Evolutionary conservation across 108 stramenopile genomes (phyloP).

Genomic region (Nitzschia inconspicua): DNA sequence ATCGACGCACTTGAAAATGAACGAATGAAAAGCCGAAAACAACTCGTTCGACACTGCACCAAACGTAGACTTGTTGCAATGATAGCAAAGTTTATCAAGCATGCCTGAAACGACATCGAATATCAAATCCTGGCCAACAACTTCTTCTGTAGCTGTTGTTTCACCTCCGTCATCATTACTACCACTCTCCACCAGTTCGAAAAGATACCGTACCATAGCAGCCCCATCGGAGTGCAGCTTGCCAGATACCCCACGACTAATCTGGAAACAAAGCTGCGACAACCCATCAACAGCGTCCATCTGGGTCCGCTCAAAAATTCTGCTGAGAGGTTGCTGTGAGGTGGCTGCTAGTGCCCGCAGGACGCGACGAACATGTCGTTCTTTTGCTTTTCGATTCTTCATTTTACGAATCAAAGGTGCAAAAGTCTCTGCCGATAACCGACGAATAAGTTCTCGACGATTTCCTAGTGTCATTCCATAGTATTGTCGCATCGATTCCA

Average conservation of each 20-base stretch:
- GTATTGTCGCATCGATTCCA: constrained; percentile 74
- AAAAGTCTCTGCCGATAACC: constrained; percentile 75
- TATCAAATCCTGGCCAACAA: constrained; percentile 11
- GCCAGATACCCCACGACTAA: constrained; percentile 64
- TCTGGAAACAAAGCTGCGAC: constrained; percentile 63
- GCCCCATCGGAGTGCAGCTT: constrained; percentile 67
- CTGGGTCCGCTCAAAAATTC: constrained; percentile 35
- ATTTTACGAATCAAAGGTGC: constrained; percentile 77
- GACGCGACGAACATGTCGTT: constrained; percentile 65
- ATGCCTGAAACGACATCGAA: constrained; percentile 11
- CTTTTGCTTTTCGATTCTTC: constrained; percentile 46
- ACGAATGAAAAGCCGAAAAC: not conserved
- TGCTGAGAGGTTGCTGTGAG: constrained; percentile 10
- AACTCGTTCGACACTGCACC: constrained; percentile 1
- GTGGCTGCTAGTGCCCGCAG: constrained; percentile 59
- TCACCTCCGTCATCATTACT: constrained; percentile 2
- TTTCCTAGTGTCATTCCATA: constrained; percentile 75
- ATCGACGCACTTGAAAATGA: not conserved
- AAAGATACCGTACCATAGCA: constrained; percentile 45
- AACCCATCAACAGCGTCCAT: constrained; percentile 79
- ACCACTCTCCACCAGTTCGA: constrained; percentile 25
- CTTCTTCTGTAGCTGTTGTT: not conserved
- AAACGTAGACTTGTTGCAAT: constrained; percentile 7
- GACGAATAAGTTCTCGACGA: constrained; percentile 63
- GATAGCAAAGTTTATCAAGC: constrained; percentile 10